Conservation (phyloP, 495 filamentous ascomycete genomes). For the Glonium stellatum region DNA sequence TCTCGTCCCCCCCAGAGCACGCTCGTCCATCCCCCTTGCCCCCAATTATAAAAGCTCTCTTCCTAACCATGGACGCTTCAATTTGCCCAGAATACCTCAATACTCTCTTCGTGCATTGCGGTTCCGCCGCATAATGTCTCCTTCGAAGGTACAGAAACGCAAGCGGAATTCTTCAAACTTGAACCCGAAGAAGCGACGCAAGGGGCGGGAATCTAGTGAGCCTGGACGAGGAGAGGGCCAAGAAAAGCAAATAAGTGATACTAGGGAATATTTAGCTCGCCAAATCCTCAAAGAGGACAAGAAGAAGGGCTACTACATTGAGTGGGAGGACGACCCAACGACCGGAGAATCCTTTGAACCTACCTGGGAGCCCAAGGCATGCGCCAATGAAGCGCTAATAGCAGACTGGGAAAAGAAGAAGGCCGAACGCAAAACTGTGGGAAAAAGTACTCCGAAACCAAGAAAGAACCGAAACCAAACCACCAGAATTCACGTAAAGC, state of each 20-base stretch:
- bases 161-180: neutral
- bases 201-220: neutral
- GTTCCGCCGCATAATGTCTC: neutral
- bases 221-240: neutral
- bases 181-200: neutral
- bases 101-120: neutral
- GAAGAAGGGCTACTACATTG: constrained; percentile 3
- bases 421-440: neutral
- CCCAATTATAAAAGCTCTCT: neutral
- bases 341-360: constrained; percentile 2
- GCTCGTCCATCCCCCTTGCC: neutral
- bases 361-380: constrained; percentile 5
- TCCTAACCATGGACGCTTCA: neutral
- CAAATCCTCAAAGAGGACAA: neutral
- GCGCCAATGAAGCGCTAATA: constrained; percentile 3
- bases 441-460: neutral
- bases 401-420: constrained; percentile 1
- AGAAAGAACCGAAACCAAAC: neutral
- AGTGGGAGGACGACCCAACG: neutral
- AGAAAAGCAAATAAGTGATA: neutral
- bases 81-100: neutral
- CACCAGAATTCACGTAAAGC: neutral
- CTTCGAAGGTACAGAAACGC: neutral
- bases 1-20: neutral
- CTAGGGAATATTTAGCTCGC: neutral